Conservation (phyloP, 805 yeast species). For the Ogataea trehalophila region DNA sequence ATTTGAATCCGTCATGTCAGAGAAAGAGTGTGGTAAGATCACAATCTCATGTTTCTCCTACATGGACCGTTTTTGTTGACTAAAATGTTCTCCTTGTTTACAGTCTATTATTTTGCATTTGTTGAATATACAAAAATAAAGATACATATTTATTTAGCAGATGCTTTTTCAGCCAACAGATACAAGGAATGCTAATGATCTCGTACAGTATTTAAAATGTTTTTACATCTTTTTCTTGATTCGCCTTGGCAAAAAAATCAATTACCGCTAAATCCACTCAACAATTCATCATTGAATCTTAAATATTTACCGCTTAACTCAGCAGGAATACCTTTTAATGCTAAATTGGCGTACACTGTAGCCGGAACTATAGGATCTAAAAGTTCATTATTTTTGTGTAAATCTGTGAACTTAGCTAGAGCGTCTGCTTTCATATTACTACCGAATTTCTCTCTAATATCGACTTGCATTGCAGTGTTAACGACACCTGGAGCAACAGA, state of each 20-base stretch:
- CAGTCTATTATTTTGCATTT: too few relatives aligned
- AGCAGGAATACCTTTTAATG: slow-evolving; percentile 49
- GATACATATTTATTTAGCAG: too few relatives aligned
- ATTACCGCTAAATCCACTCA: slow-evolving; percentile 7
- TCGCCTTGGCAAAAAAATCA: not conserved
- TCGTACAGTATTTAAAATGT: too few relatives aligned
- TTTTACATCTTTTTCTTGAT: too few relatives aligned
- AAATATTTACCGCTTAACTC: slow-evolving; percentile 64
- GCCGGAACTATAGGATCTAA: slow-evolving; percentile 74
- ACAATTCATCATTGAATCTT: slow-evolving; percentile 48
- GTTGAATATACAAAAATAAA: too few relatives aligned
- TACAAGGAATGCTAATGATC: too few relatives aligned
- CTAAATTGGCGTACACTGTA: slow-evolving; percentile 59
- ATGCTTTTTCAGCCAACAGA: too few relatives aligned
- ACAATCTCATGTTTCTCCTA: too few relatives aligned
- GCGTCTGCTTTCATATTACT: slow-evolving; percentile 56
- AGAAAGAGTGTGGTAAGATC: too few relatives aligned
- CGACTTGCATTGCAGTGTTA: slow-evolving; percentile 81
- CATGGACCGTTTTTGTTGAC: too few relatives aligned
- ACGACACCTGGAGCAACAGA: slow-evolving; percentile 95
- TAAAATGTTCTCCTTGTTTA: too few relatives aligned
- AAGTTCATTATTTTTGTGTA: slow-evolving; percentile 54
- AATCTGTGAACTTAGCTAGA: slow-evolving; percentile 55
- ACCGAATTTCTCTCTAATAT: slow-evolving; percentile 64
- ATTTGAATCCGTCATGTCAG: too few relatives aligned